Evolutionary conservation across 495 filamentous ascomycete genomes (phyloP), one percentile per base, ranked within the genome.

Genomic region (Letharia columbiana): DNA sequence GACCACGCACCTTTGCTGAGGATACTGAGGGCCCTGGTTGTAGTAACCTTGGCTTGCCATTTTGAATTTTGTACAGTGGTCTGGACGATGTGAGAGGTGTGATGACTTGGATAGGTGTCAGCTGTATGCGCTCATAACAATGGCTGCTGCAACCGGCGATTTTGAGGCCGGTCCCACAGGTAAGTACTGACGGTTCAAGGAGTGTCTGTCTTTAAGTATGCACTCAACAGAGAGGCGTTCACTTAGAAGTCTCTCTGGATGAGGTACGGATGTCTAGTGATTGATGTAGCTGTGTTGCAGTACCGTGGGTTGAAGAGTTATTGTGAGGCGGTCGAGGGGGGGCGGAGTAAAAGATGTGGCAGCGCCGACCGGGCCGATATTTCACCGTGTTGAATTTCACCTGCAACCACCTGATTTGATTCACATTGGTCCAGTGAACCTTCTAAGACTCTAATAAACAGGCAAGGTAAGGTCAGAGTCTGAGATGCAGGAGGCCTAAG

Each of bases 1-100:
- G 39, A 49, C 40, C 15, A 60, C 74, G 20, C 68, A 75, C 71
- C 72, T 75, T 66, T 75, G 75, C 62, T 72, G 75, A 42, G 75
- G 73, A 58, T 78, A 78, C 64, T 77, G 76, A 62, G 71, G 71
- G 6, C 63, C 61, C 54, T 73, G 71, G 37, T 74, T 68, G 69
- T 82, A 81, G 70, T 81, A 81, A 44, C 75, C 77, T 71, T 82
- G 76, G 71, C 72, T 77, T 63, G 80, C 72, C 81, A 84, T 84
- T 10, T 6, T 70, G 72, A 33, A 59, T 39, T 45, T 20, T 66
- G 20, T n/a, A 44, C 11, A 2, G 20, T 3, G 41, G 13, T 64
- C 18, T 35, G 28, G 44, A 57, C n/a, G 66, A 49, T 28, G 63
- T 12, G 31, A 35, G 59, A 28, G 50, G n/a, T 39, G 56, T 40